These are phyloP conservation scores for Phanerochaete sordida DNA, from an alignment of 768 basidiomycete genomes.

Conservation along the genomic window DNA sequence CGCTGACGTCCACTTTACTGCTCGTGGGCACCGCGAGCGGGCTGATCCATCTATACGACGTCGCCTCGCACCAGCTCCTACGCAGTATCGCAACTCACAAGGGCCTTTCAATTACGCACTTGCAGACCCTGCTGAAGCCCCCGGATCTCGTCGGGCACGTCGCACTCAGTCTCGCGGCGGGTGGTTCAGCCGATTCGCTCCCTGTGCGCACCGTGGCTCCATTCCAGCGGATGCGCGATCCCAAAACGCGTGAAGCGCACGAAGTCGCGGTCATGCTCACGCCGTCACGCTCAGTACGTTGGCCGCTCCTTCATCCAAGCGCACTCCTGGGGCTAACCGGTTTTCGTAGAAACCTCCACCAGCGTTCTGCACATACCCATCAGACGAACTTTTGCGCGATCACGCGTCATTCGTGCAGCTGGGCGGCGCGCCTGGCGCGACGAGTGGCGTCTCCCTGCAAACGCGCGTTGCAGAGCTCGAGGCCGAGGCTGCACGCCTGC, in stretches of 20 bases:
- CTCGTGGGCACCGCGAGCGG: conserved; percentile 79
- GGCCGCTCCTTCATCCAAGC: too few species aligned
- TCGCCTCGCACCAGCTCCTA: conserved; percentile 86
- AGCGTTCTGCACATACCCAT: conserved; percentile 36
- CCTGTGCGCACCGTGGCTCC: conserved; percentile 63
- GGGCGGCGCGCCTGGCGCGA: conserved; percentile 32
- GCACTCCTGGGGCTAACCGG: not conserved
- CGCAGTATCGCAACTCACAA: conserved; percentile 76
- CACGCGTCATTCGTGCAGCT: conserved; percentile 62
- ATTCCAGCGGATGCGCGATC: conserved; percentile 73
- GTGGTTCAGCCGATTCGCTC: conserved; percentile 35
- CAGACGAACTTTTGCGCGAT: conserved; percentile 59
- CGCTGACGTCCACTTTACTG: conserved; percentile 72
- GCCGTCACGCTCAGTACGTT: conserved; percentile 35
- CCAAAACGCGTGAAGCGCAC: conserved; percentile 62
- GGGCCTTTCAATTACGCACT: conserved; percentile 62
- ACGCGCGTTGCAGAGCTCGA: conserved; percentile 67
- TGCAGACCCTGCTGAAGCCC: conserved; percentile 81
- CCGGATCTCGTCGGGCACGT: conserved; percentile 83
- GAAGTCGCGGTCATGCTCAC: conserved; percentile 23
- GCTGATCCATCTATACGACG: conserved; percentile 75
- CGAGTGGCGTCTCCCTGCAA: conserved; percentile 38
- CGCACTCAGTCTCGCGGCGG: conserved; percentile 45
- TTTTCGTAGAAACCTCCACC: conserved; percentile 15
- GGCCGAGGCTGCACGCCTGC: conserved; percentile 61